Percentiles rank a stretch among this genome's conserved stretches.
Evolutionary conservation across 495 filamentous ascomycete species (phyloP).

Genomic region (Bacidia gigantensis): DNA sequence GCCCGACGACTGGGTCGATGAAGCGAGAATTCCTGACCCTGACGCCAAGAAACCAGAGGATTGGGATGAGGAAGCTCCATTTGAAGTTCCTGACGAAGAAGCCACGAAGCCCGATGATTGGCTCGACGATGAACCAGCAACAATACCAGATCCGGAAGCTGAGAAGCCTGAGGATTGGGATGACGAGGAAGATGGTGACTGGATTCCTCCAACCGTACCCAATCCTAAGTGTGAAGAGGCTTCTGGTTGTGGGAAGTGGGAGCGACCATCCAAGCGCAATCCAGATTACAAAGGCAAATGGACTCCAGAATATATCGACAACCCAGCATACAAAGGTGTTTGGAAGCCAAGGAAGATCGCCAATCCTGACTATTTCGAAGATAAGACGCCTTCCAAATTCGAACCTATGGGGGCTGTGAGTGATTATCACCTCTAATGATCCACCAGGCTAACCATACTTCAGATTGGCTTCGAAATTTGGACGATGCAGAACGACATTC

Average conservation of each 20-base stretch:
- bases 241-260: constrained; percentile 92
- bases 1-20: constrained; percentile 92
- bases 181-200: constrained; percentile 99
- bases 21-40: constrained; percentile 78
- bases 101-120: constrained; percentile 89
- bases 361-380: constrained; percentile 96
- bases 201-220: constrained; percentile 80
- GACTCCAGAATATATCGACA: constrained; percentile 86
- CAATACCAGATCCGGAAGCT: constrained; percentile 87
- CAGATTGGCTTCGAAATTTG: constrained; percentile 97
- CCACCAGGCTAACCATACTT: constrained; percentile 14
- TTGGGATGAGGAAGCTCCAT: constrained; percentile 98
- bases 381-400: constrained; percentile 91
- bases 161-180: constrained; percentile 99
- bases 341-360: constrained; percentile 93
- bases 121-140: constrained; percentile 81
- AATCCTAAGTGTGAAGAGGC: constrained; percentile 93
- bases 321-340: constrained; percentile 94
- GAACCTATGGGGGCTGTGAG: constrained; percentile 95
- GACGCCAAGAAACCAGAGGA: constrained; percentile 93
- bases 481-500: constrained; percentile 98
- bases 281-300: constrained; percentile 98
- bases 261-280: constrained; percentile 86
- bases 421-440: constrained; percentile 20
- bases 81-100: constrained; percentile 86